A percentile compares a stretch with the other conserved stretches of the same genome.
These are phyloP conservation scores for Aphanomyces astaci DNA, from an alignment of 352 stramenopile genomes.

Conservation along the genomic window DNA sequence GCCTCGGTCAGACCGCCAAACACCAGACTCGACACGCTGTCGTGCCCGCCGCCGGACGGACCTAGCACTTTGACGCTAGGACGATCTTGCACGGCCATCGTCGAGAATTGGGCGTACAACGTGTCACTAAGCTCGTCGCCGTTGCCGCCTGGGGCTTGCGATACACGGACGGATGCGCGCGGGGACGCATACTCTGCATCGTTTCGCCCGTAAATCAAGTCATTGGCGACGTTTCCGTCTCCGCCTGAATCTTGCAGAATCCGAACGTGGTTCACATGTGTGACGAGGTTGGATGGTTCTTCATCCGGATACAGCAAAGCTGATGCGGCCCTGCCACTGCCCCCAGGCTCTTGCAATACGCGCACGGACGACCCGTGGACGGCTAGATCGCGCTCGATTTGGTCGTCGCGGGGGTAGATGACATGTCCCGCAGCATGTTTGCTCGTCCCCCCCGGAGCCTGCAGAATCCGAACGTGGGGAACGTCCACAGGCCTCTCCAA, in stretches of 20 bases:
- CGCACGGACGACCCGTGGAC: background rate
- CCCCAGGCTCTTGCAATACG: constrained; percentile 17
- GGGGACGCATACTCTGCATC: background rate
- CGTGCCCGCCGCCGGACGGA: constrained; percentile 3
- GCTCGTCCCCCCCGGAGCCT: constrained; percentile 8
- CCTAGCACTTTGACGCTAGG: constrained; percentile 9
- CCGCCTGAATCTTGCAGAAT: background rate
- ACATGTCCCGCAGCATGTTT: background rate
- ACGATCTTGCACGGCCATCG: background rate
- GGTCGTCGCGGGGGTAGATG: background rate
- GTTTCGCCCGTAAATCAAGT: background rate
- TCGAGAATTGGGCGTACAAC: constrained; percentile 13
- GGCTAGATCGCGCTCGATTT: background rate
- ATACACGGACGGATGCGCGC: background rate
- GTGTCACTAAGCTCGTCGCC: constrained; percentile 9
- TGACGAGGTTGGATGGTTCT: background rate
- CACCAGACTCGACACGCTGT: background rate
- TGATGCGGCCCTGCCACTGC: background rate
- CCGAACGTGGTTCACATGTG: background rate
- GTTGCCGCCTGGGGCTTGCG: constrained; percentile 2
- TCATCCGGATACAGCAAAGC: background rate
- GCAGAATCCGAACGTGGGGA: background rate
- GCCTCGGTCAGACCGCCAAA: background rate
- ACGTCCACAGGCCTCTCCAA: background rate
- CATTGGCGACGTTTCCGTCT: background rate